phyloP scores from a whole-genome alignment of 2,329 filamentous ascomycete genomes.

The Rhexocercosporidium sp. region DNA sequence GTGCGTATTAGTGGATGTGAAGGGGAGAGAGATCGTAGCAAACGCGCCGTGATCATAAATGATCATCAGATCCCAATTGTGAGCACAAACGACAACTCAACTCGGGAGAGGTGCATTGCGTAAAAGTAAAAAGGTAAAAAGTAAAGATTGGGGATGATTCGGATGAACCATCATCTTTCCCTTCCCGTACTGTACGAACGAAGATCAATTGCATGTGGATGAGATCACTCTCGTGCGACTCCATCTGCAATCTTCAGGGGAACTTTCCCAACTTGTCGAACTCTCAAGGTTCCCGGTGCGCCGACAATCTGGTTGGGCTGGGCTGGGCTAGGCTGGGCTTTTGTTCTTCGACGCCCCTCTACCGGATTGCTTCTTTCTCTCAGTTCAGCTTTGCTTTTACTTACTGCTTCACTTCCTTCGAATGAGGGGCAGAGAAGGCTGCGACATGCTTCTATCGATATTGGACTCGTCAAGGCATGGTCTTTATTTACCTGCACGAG shows the following conservation, averaged over 20 bases:
- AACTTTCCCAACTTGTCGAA: slow-evolving; percentile 11
- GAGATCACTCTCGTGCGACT: background rate
- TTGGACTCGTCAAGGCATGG: background rate
- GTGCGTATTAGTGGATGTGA: background rate
- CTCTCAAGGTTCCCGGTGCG: background rate
- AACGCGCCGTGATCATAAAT: background rate
- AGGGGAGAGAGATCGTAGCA: background rate
- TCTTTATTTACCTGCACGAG: no score
- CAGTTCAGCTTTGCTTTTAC: background rate
- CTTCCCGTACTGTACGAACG: background rate
- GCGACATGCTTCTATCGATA: slow-evolving; percentile 27
- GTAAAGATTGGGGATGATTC: no score
- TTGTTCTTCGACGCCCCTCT: slow-evolving; percentile 24
- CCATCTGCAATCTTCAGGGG: slow-evolving; percentile 17
- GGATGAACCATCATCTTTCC: background rate
- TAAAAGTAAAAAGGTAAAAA: no score
- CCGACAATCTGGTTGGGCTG: slow-evolving; percentile 6
- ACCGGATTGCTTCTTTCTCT: background rate
- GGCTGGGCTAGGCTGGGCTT: slow-evolving; percentile 6
- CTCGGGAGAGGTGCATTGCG: no score
- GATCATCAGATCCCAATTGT: background rate
- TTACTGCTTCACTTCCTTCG: background rate
- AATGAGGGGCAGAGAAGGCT: slow-evolving; percentile 27
- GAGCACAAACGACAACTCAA: no score
- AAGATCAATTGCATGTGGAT: background rate